Evolutionary conservation across 108 stramenopile genomes (phyloP).

Genomic region (Nannochloropsis salina): DNA sequence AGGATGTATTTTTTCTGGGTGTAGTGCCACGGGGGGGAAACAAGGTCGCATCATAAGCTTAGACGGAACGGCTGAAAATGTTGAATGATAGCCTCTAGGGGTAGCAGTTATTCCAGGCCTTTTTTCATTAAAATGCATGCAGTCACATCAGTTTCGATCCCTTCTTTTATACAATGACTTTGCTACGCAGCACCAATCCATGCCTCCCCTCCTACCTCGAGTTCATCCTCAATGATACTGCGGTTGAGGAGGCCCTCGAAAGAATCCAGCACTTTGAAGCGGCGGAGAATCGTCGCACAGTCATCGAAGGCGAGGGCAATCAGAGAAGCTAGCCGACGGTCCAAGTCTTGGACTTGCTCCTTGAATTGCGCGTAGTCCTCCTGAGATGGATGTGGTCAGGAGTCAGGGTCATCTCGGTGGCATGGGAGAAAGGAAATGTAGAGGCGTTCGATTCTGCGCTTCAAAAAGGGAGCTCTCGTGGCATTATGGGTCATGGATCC

Average conservation of each 20-base stretch:
- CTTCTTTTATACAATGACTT: too few relatives aligned
- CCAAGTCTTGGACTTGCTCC: slow-evolving; percentile 67
- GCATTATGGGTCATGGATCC: too few relatives aligned
- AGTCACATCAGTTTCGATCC: too few relatives aligned
- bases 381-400: not conserved
- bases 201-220: not conserved
- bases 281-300: slow-evolving; percentile 71
- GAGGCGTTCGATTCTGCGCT: too few relatives aligned
- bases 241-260: slow-evolving; percentile 77
- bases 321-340: slow-evolving; percentile 72
- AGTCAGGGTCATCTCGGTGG: too few relatives aligned
- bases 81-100: not conserved
- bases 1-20: slow-evolving; percentile 75
- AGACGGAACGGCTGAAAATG: not conserved
- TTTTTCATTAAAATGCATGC: too few relatives aligned
- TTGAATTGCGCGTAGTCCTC: not conserved
- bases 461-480: too few relatives aligned
- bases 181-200: too few relatives aligned
- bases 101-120: too few relatives aligned
- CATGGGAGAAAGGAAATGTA: too few relatives aligned
- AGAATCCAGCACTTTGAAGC: slow-evolving; percentile 73
- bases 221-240: slow-evolving; percentile 65
- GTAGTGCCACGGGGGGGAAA: not conserved
- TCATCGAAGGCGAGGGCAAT: slow-evolving; percentile 79
- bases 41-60: not conserved